Percentiles rank a stretch among this genome's conserved stretches.
phyloP scores from a whole-genome alignment of 495 filamentous ascomycete species.

The Neurospora africana region DNA sequence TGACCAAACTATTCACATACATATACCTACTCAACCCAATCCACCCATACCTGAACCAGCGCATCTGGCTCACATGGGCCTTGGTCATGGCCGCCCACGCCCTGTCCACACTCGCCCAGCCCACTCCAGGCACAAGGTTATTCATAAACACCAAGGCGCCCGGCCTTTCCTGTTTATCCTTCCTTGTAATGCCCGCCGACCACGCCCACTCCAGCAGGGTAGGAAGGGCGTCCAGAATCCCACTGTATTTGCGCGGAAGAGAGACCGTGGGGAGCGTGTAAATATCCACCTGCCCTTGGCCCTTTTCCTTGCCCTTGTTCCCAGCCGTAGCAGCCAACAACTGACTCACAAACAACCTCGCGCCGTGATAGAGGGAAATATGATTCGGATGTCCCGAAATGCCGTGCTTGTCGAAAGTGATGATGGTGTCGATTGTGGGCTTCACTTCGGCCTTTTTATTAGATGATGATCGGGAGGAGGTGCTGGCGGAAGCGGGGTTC shows the following conservation, averaged over 20 bases:
- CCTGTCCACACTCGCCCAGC: slow-evolving; percentile 26
- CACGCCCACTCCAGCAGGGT: slow-evolving; percentile 44
- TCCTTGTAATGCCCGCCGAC: slow-evolving; percentile 23
- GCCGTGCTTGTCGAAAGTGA: slow-evolving; percentile 78
- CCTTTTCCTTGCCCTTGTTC: slow-evolving; percentile 26
- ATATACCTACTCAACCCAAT: slow-evolving; percentile 86
- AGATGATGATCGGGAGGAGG: background rate
- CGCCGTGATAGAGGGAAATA: slow-evolving; percentile 74
- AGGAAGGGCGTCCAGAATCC: slow-evolving; percentile 58
- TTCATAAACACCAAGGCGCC: slow-evolving; percentile 59
- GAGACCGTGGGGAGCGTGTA: slow-evolving; percentile 70
- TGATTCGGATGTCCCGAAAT: slow-evolving; percentile 88
- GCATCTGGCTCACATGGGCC: slow-evolving; percentile 91
- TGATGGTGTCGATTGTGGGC: slow-evolving; percentile 64
- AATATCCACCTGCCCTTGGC: slow-evolving; percentile 42
- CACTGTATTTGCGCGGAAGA: slow-evolving; percentile 68
- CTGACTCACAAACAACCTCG: slow-evolving; percentile 53
- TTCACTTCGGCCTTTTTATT: slow-evolving; percentile 7
- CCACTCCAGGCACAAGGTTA: slow-evolving; percentile 40
- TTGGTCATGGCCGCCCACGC: slow-evolving; percentile 79
- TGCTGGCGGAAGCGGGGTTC: background rate
- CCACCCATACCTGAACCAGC: slow-evolving; percentile 97
- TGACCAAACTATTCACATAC: slow-evolving; percentile 79
- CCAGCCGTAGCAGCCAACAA: slow-evolving; percentile 54
- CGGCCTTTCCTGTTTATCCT: slow-evolving; percentile 32